phyloP scores from a whole-genome alignment of 1,139 yeast genomes.

The Yamadazyma trypodendri region DNA sequence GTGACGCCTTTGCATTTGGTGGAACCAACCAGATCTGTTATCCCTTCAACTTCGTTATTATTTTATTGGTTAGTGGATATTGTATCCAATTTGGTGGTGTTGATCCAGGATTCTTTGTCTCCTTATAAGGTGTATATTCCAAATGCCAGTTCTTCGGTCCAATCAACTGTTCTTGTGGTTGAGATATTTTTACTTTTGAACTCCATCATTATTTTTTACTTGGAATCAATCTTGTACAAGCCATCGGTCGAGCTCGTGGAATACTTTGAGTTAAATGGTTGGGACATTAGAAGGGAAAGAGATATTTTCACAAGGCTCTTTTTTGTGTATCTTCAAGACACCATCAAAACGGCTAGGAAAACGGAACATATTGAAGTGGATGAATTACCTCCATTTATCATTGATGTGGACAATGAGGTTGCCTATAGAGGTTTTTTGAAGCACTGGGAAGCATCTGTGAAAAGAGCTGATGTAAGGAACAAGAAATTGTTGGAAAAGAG shows the following conservation, averaged over 20 bases:
- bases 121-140: slow-evolving; percentile 27
- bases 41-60: slow-evolving; percentile 28
- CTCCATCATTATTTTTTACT: slow-evolving; percentile 30
- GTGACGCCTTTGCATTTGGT: slow-evolving; percentile 32
- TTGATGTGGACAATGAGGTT: slow-evolving; percentile 21
- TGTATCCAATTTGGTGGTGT: slow-evolving; percentile 18
- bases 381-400: slow-evolving; percentile 24
- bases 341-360: slow-evolving; percentile 22
- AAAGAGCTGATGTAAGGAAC: slow-evolving; percentile 16
- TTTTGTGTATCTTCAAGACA: slow-evolving; percentile 23
- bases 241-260: slow-evolving; percentile 47
- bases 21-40: slow-evolving; percentile 31
- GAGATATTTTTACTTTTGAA: slow-evolving; percentile 24
- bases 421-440: slow-evolving; percentile 20
- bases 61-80: slow-evolving; percentile 29
- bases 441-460: slow-evolving; percentile 24
- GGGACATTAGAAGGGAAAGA: slow-evolving; percentile 26
- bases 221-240: slow-evolving; percentile 37
- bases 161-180: slow-evolving; percentile 16
- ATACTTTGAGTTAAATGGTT: slow-evolving; percentile 33
- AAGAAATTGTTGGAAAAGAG: slow-evolving; percentile 8
- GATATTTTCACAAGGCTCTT: slow-evolving; percentile 24
- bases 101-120: slow-evolving; percentile 31
- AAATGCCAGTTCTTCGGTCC: slow-evolving; percentile 10
- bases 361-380: slow-evolving; percentile 20